Evolutionary conservation across 2,329 filamentous ascomycete species (phyloP).

Genomic region (Blumeria hordei): DNA sequence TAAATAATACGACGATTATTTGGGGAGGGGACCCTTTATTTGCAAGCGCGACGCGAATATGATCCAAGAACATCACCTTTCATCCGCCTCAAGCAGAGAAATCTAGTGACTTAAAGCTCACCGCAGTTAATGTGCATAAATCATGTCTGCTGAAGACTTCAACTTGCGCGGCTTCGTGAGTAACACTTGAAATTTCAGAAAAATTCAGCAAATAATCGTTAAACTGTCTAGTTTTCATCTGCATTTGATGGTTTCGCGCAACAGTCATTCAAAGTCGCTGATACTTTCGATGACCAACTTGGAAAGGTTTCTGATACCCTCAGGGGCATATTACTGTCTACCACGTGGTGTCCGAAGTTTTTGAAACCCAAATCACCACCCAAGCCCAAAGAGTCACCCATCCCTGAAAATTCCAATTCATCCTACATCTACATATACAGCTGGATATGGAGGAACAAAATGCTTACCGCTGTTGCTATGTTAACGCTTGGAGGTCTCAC

Average conservation of each 20-base stretch:
- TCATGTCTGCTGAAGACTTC: not conserved
- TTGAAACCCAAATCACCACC: constrained; percentile 34
- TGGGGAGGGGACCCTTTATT: no score
- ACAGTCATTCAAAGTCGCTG: constrained; percentile 50
- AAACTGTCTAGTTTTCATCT: constrained; percentile 24
- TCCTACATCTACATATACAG: constrained; percentile 31
- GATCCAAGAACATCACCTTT: no score
- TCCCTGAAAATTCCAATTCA: constrained; percentile 14
- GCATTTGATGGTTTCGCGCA: constrained; percentile 40
- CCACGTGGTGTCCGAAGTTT: constrained; percentile 48
- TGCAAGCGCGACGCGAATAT: no score
- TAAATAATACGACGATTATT: no score
- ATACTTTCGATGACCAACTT: constrained; percentile 59
- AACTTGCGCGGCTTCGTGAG: not conserved
- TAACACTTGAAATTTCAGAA: not conserved
- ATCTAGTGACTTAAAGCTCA: no score
- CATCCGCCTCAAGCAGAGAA: no score
- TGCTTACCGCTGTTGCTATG: constrained; percentile 46
- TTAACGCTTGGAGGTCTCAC: constrained; percentile 43
- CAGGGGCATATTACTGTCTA: constrained; percentile 41
- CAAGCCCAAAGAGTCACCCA: constrained; percentile 10
- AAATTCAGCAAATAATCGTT: not conserved
- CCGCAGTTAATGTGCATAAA: not conserved
- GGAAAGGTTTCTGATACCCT: constrained; percentile 49
- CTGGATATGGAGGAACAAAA: constrained; percentile 51